Percentiles rank a stretch among this genome's conserved stretches.
phyloP scores from a whole-genome alignment of 2,329 filamentous ascomycete species.

The Coniella lustricola region DNA sequence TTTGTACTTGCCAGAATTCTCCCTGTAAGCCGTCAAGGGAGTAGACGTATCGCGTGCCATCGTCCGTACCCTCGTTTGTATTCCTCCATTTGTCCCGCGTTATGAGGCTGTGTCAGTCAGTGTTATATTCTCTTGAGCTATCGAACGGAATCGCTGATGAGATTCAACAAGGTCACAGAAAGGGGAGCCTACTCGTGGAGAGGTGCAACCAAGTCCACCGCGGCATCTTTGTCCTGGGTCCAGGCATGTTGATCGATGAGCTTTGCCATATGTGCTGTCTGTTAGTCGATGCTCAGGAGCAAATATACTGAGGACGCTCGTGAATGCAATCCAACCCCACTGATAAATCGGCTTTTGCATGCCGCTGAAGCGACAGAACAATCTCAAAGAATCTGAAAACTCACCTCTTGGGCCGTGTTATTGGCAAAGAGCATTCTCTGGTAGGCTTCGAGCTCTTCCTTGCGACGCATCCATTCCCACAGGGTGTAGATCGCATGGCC shows the following conservation, averaged over 20 bases:
- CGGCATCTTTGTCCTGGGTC: conserved; percentile 5
- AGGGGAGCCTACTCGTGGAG: conserved; percentile 7
- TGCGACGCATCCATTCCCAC: neutral
- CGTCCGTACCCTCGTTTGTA: neutral
- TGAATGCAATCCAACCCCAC: neutral
- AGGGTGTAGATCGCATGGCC: neutral
- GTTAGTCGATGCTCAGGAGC: too few relatives aligned
- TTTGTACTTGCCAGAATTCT: conserved; percentile 6
- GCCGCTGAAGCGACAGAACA: neutral
- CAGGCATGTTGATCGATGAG: conserved; percentile 3
- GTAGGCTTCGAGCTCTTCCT: conserved; percentile 6
- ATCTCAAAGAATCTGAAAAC: neutral
- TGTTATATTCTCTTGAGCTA: neutral
- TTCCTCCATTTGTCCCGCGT: conserved; percentile 6
- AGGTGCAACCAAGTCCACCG: conserved; percentile 5
- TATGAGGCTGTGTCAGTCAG: conserved; percentile 1
- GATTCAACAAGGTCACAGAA: neutral
- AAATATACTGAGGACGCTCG: neutral
- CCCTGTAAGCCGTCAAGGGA: conserved; percentile 7
- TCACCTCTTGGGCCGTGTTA: conserved; percentile 9
- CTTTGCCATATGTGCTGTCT: neutral
- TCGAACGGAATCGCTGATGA: too few relatives aligned
- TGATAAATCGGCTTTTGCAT: neutral
- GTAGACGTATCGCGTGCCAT: conserved; percentile 4
- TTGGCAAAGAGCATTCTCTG: conserved; percentile 9